Conservation (phyloP, 345 rosid genomes). For the Capsella bursapastoris region DNA sequence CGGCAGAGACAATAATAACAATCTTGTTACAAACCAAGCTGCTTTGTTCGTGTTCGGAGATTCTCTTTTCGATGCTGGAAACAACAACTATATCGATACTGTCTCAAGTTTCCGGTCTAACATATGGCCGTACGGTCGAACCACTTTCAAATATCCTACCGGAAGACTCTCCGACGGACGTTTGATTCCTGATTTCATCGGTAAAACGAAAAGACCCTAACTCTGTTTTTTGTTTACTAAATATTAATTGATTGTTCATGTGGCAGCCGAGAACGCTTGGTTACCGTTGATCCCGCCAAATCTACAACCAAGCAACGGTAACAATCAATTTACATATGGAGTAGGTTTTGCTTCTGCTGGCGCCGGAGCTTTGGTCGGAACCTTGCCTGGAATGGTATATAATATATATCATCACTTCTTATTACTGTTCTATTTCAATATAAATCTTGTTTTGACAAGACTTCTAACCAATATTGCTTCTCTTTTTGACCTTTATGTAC, state of each 20-base stretch:
- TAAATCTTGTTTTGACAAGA: too few relatives aligned
- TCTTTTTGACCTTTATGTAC: too few relatives aligned
- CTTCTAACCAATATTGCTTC: too few relatives aligned
- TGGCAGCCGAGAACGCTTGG: slow-evolving; percentile 52
- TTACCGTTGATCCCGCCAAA: slow-evolving; percentile 57
- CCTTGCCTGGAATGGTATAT: slow-evolving; percentile 39
- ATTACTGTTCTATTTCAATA: not conserved
- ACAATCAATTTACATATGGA: slow-evolving; percentile 43
- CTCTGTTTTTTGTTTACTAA: not conserved
- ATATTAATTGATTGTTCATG: not conserved
- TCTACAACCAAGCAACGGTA: slow-evolving; percentile 46
- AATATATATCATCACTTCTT: not conserved
- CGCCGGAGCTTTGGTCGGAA: slow-evolving; percentile 57
- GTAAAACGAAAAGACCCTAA: slow-evolving; percentile 26
- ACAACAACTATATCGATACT: slow-evolving; percentile 51
- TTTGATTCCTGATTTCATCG: slow-evolving; percentile 51
- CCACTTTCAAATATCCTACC: slow-evolving; percentile 47
- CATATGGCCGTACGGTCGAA: slow-evolving; percentile 50
- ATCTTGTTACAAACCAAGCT: slow-evolving; percentile 32
- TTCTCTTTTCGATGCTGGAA: slow-evolving; percentile 55
- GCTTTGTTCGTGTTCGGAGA: slow-evolving; percentile 58
- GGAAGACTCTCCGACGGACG: slow-evolving; percentile 55
- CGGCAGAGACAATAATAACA: not conserved
- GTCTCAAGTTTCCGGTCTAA: slow-evolving; percentile 29
- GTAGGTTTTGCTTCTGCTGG: slow-evolving; percentile 57